Percentiles rank a stretch among this genome's conserved stretches.
These are phyloP conservation scores for Penicillium herquei DNA, from an alignment of 495 filamentous ascomycete species.

Conservation along the genomic window DNA sequence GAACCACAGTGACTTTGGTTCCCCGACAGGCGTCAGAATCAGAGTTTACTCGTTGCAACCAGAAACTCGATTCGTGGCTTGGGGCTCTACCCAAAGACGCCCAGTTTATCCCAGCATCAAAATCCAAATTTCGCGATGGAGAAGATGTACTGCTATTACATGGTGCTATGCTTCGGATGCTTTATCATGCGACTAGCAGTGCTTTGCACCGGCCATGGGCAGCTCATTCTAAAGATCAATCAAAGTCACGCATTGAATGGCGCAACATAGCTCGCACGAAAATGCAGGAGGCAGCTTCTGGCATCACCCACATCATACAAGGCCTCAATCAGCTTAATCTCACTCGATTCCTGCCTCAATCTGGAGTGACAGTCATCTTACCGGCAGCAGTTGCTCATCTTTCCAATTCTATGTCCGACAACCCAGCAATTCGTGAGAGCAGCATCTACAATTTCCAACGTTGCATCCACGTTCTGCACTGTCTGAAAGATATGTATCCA, in stretches of 20 bases:
- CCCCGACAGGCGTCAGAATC: slow-evolving; percentile 72
- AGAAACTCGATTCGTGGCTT: slow-evolving; percentile 68
- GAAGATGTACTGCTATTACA: slow-evolving; percentile 66
- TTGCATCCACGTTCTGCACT: slow-evolving; percentile 75
- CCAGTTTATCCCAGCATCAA: slow-evolving; percentile 38
- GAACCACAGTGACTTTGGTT: slow-evolving; percentile 79
- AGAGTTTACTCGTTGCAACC: slow-evolving; percentile 66
- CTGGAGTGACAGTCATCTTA: slow-evolving; percentile 80
- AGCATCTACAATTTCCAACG: slow-evolving; percentile 72
- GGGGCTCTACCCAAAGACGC: slow-evolving; percentile 59
- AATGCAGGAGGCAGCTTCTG: slow-evolving; percentile 71
- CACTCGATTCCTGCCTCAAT: slow-evolving; percentile 75
- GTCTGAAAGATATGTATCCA: slow-evolving; percentile 76
- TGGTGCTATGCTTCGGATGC: slow-evolving; percentile 76
- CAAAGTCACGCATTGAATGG: slow-evolving; percentile 36
- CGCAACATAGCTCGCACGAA: slow-evolving; percentile 60
- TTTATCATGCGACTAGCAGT: slow-evolving; percentile 80
- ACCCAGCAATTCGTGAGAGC: slow-evolving; percentile 60
- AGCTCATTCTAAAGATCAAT: slow-evolving; percentile 50
- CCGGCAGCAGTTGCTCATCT: slow-evolving; percentile 87
- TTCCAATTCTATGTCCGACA: slow-evolving; percentile 74
- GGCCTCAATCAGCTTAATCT: slow-evolving; percentile 66
- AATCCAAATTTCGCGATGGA: slow-evolving; percentile 34
- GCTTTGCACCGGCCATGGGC: slow-evolving; percentile 80
- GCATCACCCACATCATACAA: slow-evolving; percentile 73